Base-by-base conservation (phyloP, 192 early-diverging fungal genomes). In the Podila epigama region DNA sequence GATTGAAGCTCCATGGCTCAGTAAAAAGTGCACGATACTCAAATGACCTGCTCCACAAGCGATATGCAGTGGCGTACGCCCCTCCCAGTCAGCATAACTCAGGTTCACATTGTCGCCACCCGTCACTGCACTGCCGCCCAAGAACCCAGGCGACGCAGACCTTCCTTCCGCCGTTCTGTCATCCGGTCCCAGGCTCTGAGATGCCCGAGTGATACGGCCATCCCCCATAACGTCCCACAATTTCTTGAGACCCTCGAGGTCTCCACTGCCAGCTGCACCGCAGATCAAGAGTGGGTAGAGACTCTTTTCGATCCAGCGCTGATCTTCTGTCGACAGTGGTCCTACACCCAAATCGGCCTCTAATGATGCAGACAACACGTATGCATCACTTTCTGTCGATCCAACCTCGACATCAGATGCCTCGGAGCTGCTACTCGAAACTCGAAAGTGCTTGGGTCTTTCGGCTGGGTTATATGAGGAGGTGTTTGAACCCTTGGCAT, bases 241-340 rank as follows among this genome's bases (percentile, higher is more conserved):
- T 29, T 89, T 58, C 20, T 77, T 71, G 62, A 98, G 69, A 3
- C 93, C 92, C 28, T 93, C 92, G 4, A 97, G 55, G 70, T 98
- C 97, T 35, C 91, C 92, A 28, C 86, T 89, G n/a, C 89, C 85
- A 3, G 92, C 93, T 3, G 95, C 93, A 20, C 95, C 91, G 66
- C 97, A 95, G 40, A 96, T 79, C 18, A 97, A 69, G 33, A 97
- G 89, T 0, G 95, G 94, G 40, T 92, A 89, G 28, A 98, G 81
- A 10, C 92, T 83, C 42, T 87, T 86, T 66, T 95, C 93, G 28
- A 95, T 85, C 20, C 89, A 84, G 15, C 83, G 81, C 22, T 88
- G 89, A 66, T 92, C 91, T 51, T 84, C 63, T 0, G 61, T 62
- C n/a, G 82, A 66, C 25, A 73, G 42, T 18, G 70, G 68, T 2